Conservation (phyloP, 805 yeast species). For the Cyberlindnera euphorbiiphila region DNA sequence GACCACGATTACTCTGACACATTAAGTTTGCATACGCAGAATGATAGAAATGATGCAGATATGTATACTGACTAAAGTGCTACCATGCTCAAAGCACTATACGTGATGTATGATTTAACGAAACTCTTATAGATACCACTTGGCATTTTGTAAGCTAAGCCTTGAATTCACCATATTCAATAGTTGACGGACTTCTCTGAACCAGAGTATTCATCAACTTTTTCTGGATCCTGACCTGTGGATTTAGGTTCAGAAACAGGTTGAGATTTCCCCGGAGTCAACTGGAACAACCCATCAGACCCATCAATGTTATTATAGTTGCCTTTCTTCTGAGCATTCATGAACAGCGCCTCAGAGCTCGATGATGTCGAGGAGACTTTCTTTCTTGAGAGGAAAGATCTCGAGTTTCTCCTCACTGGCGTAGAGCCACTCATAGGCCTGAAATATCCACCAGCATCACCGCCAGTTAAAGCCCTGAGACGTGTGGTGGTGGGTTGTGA, state of each 20-base stretch:
- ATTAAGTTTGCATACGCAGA: constrained; percentile 15
- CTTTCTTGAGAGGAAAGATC: not conserved
- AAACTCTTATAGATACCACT: no score
- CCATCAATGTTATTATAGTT: constrained; percentile 19
- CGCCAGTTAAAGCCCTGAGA: not conserved
- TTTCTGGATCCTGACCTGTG: constrained; percentile 15
- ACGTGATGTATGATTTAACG: no score
- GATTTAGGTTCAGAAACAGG: constrained; percentile 1
- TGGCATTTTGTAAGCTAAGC: not conserved
- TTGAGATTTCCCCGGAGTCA: constrained; percentile 4
- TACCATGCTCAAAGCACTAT: not conserved
- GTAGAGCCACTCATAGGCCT: constrained; percentile 2
- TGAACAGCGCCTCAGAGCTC: constrained; percentile 15
- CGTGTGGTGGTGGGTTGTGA: not conserved
- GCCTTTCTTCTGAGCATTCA: constrained; percentile 10
- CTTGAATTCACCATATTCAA: not conserved
- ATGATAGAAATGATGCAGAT: constrained; percentile 5
- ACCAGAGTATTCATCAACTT: constrained; percentile 19
- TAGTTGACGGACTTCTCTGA: constrained; percentile 6
- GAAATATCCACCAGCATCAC: constrained; percentile 1
- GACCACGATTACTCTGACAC: constrained; percentile 13
- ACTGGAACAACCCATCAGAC: constrained; percentile 22
- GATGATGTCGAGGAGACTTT: constrained; percentile 10
- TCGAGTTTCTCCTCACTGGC: constrained; percentile 1
- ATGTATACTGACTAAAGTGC: not conserved